Percentiles rank a stretch among this genome's conserved stretches.
Evolutionary conservation across 1,284 basidiomycete genomes (phyloP).

Genomic region (Megacollybia platyphylla): DNA sequence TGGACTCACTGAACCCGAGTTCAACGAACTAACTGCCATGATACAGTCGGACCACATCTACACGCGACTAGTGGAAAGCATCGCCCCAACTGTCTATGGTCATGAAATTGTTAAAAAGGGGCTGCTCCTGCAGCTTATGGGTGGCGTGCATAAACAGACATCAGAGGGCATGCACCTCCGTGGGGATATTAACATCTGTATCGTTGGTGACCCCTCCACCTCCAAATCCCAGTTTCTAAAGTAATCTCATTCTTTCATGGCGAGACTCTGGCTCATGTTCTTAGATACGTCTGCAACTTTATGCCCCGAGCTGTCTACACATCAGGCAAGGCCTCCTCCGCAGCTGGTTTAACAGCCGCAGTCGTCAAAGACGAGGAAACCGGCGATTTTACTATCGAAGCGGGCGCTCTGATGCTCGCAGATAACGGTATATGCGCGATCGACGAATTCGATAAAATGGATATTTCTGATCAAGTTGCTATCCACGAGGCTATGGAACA

Average conservation of each 20-base stretch:
- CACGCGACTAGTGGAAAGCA: conserved; percentile 83
- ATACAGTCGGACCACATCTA: conserved; percentile 92
- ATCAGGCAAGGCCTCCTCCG: conserved; percentile 96
- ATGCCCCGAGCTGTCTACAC: conserved; percentile 97
- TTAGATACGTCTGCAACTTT: conserved; percentile 96
- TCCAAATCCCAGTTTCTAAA: conserved; percentile 98
- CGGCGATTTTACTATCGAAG: conserved; percentile 98
- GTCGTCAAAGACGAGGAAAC: conserved; percentile 99
- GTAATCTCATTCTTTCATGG: conserved; percentile 31
- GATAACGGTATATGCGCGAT: conserved; percentile 99
- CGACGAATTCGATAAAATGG: conserved; percentile 99
- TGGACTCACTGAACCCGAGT: conserved; percentile 70
- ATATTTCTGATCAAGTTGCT: conserved; percentile 95
- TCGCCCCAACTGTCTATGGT: conserved; percentile 97
- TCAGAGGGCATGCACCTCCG: conserved; percentile 93
- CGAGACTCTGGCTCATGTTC: conserved; percentile 1
- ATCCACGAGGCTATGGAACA: conserved; percentile 99
- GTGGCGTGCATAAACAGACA: conserved; percentile 98
- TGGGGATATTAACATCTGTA: conserved; percentile 98
- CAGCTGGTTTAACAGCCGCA: conserved; percentile 96
- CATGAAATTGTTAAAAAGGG: conserved; percentile 99
- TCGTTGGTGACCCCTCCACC: conserved; percentile 94
- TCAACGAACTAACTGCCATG: conserved; percentile 92
- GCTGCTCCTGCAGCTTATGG: conserved; percentile 94
- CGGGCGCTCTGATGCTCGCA: conserved; percentile 96